Percentiles rank a stretch among this genome's conserved stretches.
Conservation (phyloP, 2,329 filamentous ascomycete species). For the Neonectria ditissima region DNA sequence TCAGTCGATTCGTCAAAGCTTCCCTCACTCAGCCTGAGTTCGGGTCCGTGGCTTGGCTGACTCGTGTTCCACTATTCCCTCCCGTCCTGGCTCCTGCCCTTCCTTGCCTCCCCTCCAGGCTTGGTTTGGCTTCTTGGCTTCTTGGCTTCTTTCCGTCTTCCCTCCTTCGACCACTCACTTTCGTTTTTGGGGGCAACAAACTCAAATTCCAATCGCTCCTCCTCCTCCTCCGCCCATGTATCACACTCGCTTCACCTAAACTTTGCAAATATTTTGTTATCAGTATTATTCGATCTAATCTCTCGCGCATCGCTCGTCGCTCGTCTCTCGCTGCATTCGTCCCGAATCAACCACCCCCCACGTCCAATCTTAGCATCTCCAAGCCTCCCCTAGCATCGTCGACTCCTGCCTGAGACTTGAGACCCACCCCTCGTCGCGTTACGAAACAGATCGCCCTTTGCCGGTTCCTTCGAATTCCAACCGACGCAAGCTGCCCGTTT, state of each 20-base stretch:
- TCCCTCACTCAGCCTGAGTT: slow-evolving; percentile 25
- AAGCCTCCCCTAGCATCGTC: slow-evolving; percentile 19
- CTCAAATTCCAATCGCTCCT: slow-evolving; percentile 20
- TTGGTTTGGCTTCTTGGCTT: slow-evolving; percentile 3
- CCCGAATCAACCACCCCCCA: neutral
- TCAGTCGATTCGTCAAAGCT: slow-evolving; percentile 33
- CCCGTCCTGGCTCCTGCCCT: neutral
- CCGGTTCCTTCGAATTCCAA: slow-evolving; percentile 16
- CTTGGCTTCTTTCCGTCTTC: slow-evolving; percentile 2
- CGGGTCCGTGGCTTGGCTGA: slow-evolving; percentile 19
- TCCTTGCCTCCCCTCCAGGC: slow-evolving; percentile 13
- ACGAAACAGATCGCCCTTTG: slow-evolving; percentile 27
- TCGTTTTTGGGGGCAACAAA: slow-evolving; percentile 20
- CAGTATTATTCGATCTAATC: neutral
- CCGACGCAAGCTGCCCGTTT: neutral
- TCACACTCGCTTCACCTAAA: slow-evolving; percentile 16
- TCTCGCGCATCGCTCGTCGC: slow-evolving; percentile 5
- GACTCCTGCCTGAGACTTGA: slow-evolving; percentile 24
- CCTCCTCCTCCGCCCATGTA: neutral
- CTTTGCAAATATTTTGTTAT: neutral
- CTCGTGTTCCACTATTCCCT: slow-evolving; percentile 35
- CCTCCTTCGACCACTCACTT: neutral
- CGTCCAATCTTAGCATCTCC: slow-evolving; percentile 14
- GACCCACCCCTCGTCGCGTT: slow-evolving; percentile 32
- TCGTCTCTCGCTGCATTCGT: slow-evolving; percentile 12